phyloP scores from a whole-genome alignment of 2,329 filamentous ascomycete species.

The Calonectria pseudoreteaudii region DNA sequence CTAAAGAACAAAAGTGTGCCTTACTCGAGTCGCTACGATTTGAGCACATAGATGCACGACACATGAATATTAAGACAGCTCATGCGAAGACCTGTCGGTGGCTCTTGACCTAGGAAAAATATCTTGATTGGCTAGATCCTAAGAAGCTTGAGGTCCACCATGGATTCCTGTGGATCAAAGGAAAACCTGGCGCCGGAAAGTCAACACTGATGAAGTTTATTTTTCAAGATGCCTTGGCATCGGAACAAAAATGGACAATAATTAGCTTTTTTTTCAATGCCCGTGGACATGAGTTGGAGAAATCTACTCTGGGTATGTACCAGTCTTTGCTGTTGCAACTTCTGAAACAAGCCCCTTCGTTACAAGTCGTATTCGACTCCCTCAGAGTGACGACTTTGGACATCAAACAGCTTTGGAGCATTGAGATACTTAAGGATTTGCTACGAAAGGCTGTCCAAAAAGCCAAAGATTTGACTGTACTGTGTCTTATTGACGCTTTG shows the following conservation, averaged over 20 bases:
- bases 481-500: not conserved
- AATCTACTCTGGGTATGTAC: constrained; percentile 60
- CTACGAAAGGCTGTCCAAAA: not conserved
- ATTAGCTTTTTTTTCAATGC: constrained; percentile 64
- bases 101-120: constrained; percentile 50
- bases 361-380: constrained; percentile 46
- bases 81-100: constrained; percentile 55
- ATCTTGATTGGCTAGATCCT: constrained; percentile 51
- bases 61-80: constrained; percentile 50
- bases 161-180: constrained; percentile 51
- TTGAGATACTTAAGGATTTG: not conserved
- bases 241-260: constrained; percentile 33
- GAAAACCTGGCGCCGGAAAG: not conserved
- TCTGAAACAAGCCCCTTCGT: constrained; percentile 46
- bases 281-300: constrained; percentile 56
- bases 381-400: not conserved
- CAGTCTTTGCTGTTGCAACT: constrained; percentile 61
- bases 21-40: constrained; percentile 50
- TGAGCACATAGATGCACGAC: constrained; percentile 49
- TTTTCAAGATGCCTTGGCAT: constrained; percentile 21
- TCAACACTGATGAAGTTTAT: constrained; percentile 53
- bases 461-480: not conserved
- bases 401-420: not conserved
- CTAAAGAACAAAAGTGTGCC: not conserved
- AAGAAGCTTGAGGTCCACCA: constrained; percentile 36